Evolutionary conservation across 75 land plant species (phyloP).

Genomic region (Selaginella tamariscina): DNA sequence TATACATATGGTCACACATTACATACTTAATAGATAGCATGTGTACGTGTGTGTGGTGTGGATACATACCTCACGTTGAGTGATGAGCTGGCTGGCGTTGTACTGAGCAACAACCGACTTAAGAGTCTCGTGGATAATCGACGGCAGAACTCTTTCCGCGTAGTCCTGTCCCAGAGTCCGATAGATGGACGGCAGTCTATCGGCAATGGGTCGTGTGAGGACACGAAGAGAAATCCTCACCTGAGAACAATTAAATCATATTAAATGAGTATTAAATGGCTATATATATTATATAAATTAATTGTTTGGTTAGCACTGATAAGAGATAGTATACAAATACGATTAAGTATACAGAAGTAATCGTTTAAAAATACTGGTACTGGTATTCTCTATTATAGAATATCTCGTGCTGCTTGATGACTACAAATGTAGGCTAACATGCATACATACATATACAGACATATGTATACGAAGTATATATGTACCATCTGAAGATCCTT

Average conservation of each 20-base stretch:
- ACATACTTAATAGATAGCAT: neutral
- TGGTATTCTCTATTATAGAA: too few relatives aligned
- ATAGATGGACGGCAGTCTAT: conserved; percentile 58
- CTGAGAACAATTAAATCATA: conserved; percentile 30
- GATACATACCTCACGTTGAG: conserved; percentile 63
- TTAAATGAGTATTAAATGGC: too few relatives aligned
- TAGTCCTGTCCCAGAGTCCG: conserved; percentile 58
- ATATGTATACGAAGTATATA: too few relatives aligned
- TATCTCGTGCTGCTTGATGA: too few relatives aligned
- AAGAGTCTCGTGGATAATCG: conserved; percentile 66
- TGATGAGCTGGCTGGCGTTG: conserved; percentile 80
- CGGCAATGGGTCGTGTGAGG: conserved; percentile 57
- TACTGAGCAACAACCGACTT: conserved; percentile 87
- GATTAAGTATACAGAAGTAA: too few relatives aligned
- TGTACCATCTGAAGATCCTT: conserved; percentile 89
- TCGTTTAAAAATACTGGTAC: too few relatives aligned
- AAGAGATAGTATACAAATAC: too few relatives aligned
- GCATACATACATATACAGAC: too few relatives aligned
- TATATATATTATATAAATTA: too few relatives aligned
- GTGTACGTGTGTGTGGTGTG: neutral
- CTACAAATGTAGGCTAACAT: too few relatives aligned
- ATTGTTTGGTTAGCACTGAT: too few relatives aligned
- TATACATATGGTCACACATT: neutral
- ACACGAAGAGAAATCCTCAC: conserved; percentile 73
- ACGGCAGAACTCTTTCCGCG: conserved; percentile 68